These are phyloP conservation scores for Tylopilus sp. DNA, from an alignment of 768 basidiomycete genomes.

Conservation along the genomic window DNA sequence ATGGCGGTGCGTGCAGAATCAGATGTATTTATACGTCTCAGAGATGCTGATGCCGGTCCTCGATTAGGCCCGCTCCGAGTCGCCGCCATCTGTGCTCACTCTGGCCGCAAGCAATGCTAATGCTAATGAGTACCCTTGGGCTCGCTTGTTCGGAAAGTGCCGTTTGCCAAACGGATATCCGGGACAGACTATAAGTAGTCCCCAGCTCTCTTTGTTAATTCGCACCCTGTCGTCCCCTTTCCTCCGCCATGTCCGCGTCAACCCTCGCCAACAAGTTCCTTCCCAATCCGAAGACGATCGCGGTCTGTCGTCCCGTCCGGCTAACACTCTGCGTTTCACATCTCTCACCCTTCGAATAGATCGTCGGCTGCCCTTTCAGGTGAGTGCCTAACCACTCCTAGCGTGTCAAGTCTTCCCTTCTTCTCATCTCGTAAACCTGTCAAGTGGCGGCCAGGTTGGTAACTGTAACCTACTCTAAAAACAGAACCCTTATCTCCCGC, in stretches of 20 bases:
- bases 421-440: slow-evolving; percentile 12
- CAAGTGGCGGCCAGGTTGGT: slow-evolving; percentile 33
- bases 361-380: slow-evolving; percentile 97
- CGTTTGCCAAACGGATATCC: too few relatives aligned
- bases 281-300: slow-evolving; percentile 67
- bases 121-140: too few relatives aligned
- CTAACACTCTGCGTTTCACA: background rate
- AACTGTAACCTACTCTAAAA: background rate
- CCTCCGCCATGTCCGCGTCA: slow-evolving; percentile 18
- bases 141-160: too few relatives aligned
- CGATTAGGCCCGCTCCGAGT: background rate
- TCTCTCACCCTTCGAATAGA: slow-evolving; percentile 41
- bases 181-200: slow-evolving; percentile 1
- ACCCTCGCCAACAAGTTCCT: slow-evolving; percentile 27
- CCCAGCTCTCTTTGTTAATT: background rate
- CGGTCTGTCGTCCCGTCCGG: slow-evolving; percentile 51
- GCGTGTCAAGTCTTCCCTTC: background rate
- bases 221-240: background rate
- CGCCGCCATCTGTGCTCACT: too few relatives aligned
- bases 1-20: slow-evolving; percentile 4
- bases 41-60: background rate
- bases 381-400: slow-evolving; percentile 39
- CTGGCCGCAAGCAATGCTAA: too few relatives aligned
- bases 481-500: slow-evolving; percentile 11
- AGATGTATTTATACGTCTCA: slow-evolving; percentile 19